phyloP scores from a whole-genome alignment of 306 rosid genomes.

The Malus sieversii region DNA sequence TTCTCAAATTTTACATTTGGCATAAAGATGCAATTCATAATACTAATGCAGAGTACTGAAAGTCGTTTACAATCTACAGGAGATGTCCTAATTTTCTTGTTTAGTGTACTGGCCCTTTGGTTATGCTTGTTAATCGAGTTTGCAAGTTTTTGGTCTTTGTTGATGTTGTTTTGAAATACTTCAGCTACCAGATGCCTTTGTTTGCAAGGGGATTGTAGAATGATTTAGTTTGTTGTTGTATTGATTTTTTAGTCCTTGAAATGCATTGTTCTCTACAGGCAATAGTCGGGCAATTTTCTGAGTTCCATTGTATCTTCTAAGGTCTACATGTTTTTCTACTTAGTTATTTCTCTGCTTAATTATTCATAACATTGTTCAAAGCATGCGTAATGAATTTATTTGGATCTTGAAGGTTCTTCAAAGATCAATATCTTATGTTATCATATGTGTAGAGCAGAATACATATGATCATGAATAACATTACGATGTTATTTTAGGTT shows the following conservation, averaged over 20 bases:
- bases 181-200: not conserved
- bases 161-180: not conserved
- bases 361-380: not conserved
- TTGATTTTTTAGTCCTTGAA: constrained; percentile 3
- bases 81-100: constrained; percentile 17
- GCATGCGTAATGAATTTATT: not conserved
- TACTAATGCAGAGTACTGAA: constrained; percentile 15
- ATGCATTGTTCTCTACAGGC: not conserved
- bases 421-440: constrained; percentile 14
- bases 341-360: not conserved
- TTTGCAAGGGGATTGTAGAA: not conserved
- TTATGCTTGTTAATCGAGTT: constrained; percentile 2
- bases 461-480: not conserved
- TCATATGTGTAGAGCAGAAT: not conserved
- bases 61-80: constrained; percentile 15
- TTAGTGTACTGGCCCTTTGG: constrained; percentile 16
- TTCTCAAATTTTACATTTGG: not conserved
- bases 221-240: not conserved
- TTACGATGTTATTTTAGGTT: not conserved
- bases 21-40: constrained; percentile 17
- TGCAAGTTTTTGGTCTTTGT: not conserved
- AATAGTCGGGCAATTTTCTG: not conserved
- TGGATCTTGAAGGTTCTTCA: not conserved
- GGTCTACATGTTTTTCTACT: not conserved
- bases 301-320: not conserved